Evolutionary conservation across 2,329 filamentous ascomycete species (phyloP), one percentile per base, ranked within the genome.

Genomic region (Raffaelea deltoideospora): DNA sequence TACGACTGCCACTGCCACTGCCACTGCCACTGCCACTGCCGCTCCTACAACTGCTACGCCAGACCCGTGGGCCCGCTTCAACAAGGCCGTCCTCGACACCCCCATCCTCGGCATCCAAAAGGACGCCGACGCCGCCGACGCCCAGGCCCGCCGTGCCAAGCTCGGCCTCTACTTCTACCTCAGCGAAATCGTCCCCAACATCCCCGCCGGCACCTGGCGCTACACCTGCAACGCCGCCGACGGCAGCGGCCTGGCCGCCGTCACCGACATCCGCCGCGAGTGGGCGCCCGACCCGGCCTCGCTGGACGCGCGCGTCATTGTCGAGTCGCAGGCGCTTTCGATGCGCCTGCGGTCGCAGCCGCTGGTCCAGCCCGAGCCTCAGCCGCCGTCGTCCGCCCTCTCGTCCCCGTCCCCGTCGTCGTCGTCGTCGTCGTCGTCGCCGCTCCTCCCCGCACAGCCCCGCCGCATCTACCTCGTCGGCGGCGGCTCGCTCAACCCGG

Each of bases 101-200:
- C 72, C 79, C 1, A 72, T 79, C 0, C 65, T 95, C 6, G 81
- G 75, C 38, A 68, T 81, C 49, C 54, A 56, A n/a, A n/a, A n/a
- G n/a, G 6, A 5, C 14, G 5, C 28, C 5, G 13, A 8, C 8
- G 8, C 23, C 8, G 23, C 8, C n/a, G 51, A 15, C n/a, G 20
- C 17, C 18, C 15, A 58, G 0, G 52, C 57, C 0, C 50, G 52
- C 3, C 71, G 77, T 43, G 79, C 85, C 55, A 86, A 86, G 55
- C 62, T 96, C 22, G 90, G 85, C 1, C 72, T 96, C n/a, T 96
- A 87, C 66, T 98, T 96, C 57, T 83, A 85, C 14, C 76, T 90
- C 2, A 87, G 85, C 3, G 90, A 98, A 60, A 95, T 94, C 52
- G 88, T 98, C 5, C 90, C 90, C 35, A 94, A 94, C 54, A 72